phyloP scores from a whole-genome alignment of 2,329 filamentous ascomycete genomes.

The Albifimbria verrucaria region DNA sequence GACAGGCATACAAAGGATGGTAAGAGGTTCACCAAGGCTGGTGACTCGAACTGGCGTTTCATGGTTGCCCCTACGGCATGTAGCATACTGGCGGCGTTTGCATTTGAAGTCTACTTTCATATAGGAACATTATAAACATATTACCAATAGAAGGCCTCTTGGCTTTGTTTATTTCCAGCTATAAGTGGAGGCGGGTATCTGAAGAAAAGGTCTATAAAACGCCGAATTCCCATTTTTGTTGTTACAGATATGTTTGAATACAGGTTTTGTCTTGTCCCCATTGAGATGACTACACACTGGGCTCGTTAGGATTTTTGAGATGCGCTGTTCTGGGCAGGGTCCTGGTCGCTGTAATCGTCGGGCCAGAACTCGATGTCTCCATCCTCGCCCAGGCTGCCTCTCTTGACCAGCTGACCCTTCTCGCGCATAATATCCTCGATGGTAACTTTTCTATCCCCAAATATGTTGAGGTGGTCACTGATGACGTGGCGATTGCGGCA shows the following conservation, averaged over 20 bases:
- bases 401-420: conserved; percentile 71
- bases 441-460: conserved; percentile 66
- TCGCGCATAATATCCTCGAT: conserved; percentile 75
- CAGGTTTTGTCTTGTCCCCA: no score
- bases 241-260: neutral
- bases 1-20: conserved; percentile 64
- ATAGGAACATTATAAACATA: conserved; percentile 10
- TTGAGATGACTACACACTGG: no score
- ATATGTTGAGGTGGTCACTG: conserved; percentile 79
- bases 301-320: conserved; percentile 7
- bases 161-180: no score
- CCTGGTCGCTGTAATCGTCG: conserved; percentile 48
- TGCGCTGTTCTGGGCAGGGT: conserved; percentile 15
- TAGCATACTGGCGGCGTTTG: conserved; percentile 15
- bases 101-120: conserved; percentile 10
- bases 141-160: no score
- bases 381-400: conserved; percentile 67
- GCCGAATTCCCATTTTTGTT: neutral
- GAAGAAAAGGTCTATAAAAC: conserved; percentile 3
- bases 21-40: conserved; percentile 19
- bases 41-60: no score
- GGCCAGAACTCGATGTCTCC: conserved; percentile 94
- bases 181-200: neutral
- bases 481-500: conserved; percentile 91
- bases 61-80: no score